Percentiles rank a stretch among this genome's conserved stretches.
These are phyloP conservation scores for Cercospora sp. DNA, from an alignment of 2,329 filamentous ascomycete genomes.

Conservation along the genomic window DNA sequence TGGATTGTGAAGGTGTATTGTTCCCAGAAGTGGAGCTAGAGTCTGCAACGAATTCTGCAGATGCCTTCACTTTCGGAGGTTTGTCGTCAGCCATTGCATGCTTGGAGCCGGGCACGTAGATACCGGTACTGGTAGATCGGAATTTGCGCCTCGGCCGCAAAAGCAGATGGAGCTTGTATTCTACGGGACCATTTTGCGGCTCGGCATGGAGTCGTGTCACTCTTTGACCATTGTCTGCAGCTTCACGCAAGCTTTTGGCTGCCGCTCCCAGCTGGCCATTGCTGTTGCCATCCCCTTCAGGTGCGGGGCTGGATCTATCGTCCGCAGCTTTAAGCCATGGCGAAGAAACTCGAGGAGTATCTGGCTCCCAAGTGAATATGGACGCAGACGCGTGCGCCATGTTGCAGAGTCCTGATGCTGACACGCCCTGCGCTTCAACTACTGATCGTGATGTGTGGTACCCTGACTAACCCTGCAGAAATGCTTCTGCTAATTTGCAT, in stretches of 20 bases:
- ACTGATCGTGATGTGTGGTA: neutral
- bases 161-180: constrained; percentile 93
- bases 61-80: constrained; percentile 32
- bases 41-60: constrained; percentile 31
- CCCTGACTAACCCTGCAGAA: neutral
- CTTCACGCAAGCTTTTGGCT: constrained; percentile 18
- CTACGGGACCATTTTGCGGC: constrained; percentile 88
- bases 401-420: neutral
- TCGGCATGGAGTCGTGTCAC: constrained; percentile 82
- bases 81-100: constrained; percentile 43
- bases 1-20: constrained; percentile 33
- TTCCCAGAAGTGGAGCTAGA: constrained; percentile 21
- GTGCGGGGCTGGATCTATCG: constrained; percentile 4
- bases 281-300: neutral
- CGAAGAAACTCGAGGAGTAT: constrained; percentile 83
- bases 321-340: constrained; percentile 68
- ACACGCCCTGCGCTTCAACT: neutral
- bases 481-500: neutral
- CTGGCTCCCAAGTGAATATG: constrained; percentile 91
- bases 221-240: constrained; percentile 16
- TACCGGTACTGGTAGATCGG: constrained; percentile 66
- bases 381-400: constrained; percentile 65
- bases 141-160: constrained; percentile 76
- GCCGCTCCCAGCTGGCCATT: constrained; percentile 8
- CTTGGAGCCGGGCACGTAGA: constrained; percentile 54